Percentiles rank a stretch among this genome's conserved stretches.
Evolutionary conservation across 192 early-diverging fungal genomes (phyloP).

Genomic region (Chytriomyces sp.): DNA sequence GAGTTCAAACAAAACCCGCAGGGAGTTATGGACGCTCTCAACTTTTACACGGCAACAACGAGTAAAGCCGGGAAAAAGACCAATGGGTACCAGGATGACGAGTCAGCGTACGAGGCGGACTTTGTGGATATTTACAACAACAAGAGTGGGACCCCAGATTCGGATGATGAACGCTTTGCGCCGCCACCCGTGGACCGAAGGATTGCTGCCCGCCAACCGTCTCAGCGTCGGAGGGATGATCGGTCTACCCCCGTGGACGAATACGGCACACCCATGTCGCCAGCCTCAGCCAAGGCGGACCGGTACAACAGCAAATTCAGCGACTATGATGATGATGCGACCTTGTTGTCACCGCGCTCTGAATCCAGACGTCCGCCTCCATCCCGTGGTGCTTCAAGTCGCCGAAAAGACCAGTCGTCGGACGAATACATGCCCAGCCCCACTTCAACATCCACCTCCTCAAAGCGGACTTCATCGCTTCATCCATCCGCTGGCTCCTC

Average conservation of each 20-base stretch:
- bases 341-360: neutral
- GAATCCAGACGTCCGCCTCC: neutral
- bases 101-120: slow-evolving; percentile 20
- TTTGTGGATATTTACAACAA: neutral
- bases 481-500: neutral
- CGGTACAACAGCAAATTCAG: slow-evolving; percentile 1
- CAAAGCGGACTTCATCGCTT: neutral
- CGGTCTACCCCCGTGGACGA: neutral
- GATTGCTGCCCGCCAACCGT: neutral
- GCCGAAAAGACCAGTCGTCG: neutral
- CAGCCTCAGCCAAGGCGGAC: neutral
- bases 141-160: neutral
- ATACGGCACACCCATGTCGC: neutral
- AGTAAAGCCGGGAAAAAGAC: neutral
- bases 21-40: slow-evolving; percentile 94
- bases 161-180: neutral
- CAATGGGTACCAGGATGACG: neutral
- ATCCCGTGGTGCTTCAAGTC: neutral
- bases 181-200: neutral
- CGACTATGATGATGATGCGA: neutral
- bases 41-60: slow-evolving; percentile 89
- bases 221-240: neutral
- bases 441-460: neutral
- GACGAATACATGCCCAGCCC: slow-evolving; percentile 1
- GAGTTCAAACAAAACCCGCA: slow-evolving; percentile 97